phyloP scores from a whole-genome alignment of 768 basidiomycete genomes.

The Tulasnella sp. region DNA sequence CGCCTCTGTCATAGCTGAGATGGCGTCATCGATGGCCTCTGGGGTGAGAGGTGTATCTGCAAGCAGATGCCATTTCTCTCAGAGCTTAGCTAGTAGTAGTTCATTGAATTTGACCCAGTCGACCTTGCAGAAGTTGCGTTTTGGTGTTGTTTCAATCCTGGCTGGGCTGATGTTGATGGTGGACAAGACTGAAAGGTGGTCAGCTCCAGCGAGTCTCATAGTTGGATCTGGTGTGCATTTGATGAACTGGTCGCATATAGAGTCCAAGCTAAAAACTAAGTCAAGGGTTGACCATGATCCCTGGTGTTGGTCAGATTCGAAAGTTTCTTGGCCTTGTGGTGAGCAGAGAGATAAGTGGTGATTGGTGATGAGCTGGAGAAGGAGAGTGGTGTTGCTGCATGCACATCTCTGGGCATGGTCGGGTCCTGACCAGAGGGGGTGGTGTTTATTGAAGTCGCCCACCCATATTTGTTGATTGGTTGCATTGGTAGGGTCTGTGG shows the following conservation, averaged over 20 bases:
- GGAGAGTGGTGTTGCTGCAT: neutral
- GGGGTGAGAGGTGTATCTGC: neutral
- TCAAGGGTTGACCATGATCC: neutral
- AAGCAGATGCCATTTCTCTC: neutral
- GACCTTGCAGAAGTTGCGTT: neutral
- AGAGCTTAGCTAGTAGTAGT: neutral
- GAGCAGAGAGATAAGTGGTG: neutral
- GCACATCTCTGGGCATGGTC: neutral
- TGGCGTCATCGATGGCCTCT: neutral
- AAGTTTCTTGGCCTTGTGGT: neutral
- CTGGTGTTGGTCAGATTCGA: neutral
- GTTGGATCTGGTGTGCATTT: neutral
- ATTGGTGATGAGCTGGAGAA: neutral
- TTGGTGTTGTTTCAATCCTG: too few relatives aligned
- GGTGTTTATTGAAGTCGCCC: neutral
- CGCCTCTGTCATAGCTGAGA: neutral
- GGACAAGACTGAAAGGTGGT: neutral
- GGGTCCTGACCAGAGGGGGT: neutral
- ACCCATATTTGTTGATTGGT: neutral
- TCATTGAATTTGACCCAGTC: neutral
- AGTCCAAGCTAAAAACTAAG: neutral
- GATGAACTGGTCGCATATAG: neutral
- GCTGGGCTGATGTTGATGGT: neutral
- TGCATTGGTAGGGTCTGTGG: too few relatives aligned
- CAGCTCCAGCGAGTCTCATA: neutral